Evolutionary conservation across 2,329 filamentous ascomycete species (phyloP), one percentile per base, ranked within the genome.

Genomic region (Colletotrichum sp.): DNA sequence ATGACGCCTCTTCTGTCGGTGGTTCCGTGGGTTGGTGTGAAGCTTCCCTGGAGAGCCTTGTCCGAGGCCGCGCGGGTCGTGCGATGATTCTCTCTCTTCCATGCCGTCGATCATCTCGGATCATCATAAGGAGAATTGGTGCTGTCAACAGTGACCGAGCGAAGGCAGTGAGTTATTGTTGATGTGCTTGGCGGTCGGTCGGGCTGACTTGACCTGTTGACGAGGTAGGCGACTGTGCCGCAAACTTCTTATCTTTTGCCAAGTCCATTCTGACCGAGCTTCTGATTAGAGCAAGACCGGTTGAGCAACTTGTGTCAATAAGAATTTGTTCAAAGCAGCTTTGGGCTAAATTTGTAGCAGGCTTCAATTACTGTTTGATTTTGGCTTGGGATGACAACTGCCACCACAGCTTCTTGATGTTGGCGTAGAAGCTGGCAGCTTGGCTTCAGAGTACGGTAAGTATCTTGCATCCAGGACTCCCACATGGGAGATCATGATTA

Each of bases 81-180:
- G 4, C 12, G 3, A 48, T 4, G 56, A 48, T 3, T 68, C 73
- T 5, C 16, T 68, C 2, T 14, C 6, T 24, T 72, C 73, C 12
- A 2, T 72, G 5, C 63, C 56, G 9, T 72, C 69, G 3, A 75
- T 62, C n/a, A 63, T 75, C 5, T 10, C 38, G 4, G 56, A 74
- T 2, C 71, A 69, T 16, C 69, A 71, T 7, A 18, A 3, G 26
- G 70, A 77, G 38, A 76, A 77, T n/a, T 74, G 76, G 18, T 43
- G 74, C 6, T 74, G 74, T 5, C 74, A 74, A 12, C 69, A 71
- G 36, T 76, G 81, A 2, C 82, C 62, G 3, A 73, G 66, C 12
- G 69, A 75, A 28, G 69, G 69, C 30, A 91, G 55, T 63, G 30
- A 56, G 52, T 56, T 21, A 21, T 21, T 21, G 43, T 52, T 1